Evolutionary conservation across 164 flowering plant species (phyloP).

Genomic region (Macadamia tetraphylla): DNA sequence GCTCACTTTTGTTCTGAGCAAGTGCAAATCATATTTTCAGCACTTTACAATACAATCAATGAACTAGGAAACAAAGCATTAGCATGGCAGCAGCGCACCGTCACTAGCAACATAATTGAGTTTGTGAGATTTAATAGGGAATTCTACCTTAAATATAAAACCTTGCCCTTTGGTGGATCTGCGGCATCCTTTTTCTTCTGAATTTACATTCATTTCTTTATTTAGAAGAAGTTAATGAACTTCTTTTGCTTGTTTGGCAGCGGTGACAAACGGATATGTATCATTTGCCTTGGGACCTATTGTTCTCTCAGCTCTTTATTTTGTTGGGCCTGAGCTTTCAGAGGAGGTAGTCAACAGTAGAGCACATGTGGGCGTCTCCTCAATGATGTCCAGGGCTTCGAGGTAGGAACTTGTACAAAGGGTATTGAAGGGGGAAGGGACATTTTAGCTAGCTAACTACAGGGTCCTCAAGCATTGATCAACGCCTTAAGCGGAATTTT

Average conservation of each 20-base stretch:
- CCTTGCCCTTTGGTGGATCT: too few relatives aligned
- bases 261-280: constrained; percentile 23
- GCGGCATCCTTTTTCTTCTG: background rate
- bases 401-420: constrained; percentile 27
- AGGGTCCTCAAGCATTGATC: too few relatives aligned
- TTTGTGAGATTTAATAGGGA: constrained; percentile 40
- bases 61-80: constrained; percentile 61
- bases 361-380: constrained; percentile 72
- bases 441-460: too few relatives aligned
- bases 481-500: background rate
- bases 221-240: background rate
- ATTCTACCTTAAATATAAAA: too few relatives aligned
- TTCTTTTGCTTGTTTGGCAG: constrained; percentile 10
- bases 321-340: constrained; percentile 25
- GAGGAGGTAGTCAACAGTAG: constrained; percentile 30
- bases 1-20: constrained; percentile 25
- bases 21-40: constrained; percentile 30
- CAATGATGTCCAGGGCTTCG: constrained; percentile 48
- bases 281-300: constrained; percentile 35
- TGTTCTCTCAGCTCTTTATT: constrained; percentile 25
- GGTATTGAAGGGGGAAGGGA: too few relatives aligned
- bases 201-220: background rate
- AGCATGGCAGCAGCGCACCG: constrained; percentile 44
- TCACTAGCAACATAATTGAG: constrained; percentile 43
- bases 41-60: constrained; percentile 45